Percentiles rank a stretch among this genome's conserved stretches.
Evolutionary conservation across 1,284 basidiomycete species (phyloP).

Genomic region (Ceratobasidium theobromae): DNA sequence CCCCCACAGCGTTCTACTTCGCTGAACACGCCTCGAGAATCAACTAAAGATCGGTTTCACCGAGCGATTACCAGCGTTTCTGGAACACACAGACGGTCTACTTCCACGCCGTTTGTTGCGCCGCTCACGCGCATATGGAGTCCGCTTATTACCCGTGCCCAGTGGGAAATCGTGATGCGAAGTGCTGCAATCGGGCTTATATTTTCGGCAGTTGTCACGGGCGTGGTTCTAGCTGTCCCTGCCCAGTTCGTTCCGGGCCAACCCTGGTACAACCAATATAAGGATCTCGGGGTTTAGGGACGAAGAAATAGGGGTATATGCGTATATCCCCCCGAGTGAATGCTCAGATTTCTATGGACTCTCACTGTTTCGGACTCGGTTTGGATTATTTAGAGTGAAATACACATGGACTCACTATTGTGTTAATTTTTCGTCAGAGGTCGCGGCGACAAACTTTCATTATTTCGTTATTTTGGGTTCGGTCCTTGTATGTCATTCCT

Average conservation of each 20-base stretch:
- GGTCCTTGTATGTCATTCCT: too few relatives aligned
- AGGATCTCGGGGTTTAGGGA: neutral
- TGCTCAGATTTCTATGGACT: too few relatives aligned
- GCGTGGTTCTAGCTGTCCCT: constrained; percentile 31
- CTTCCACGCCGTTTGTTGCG: constrained; percentile 13
- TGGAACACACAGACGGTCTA: neutral
- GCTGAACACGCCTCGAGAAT: neutral
- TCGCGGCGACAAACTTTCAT: too few relatives aligned
- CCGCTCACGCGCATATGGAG: constrained; percentile 68
- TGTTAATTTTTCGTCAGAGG: too few relatives aligned
- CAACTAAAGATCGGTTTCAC: neutral
- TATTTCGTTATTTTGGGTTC: too few relatives aligned
- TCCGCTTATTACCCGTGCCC: constrained; percentile 66
- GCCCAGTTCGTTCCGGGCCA: neutral
- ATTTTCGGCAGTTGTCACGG: constrained; percentile 37
- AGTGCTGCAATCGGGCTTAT: constrained; percentile 46
- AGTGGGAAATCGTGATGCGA: constrained; percentile 69
- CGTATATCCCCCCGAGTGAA: too few relatives aligned
- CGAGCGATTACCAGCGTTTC: neutral
- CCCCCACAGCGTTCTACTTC: constrained; percentile 21
- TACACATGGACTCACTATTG: too few relatives aligned
- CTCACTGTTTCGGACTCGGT: too few relatives aligned
- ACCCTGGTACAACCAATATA: constrained; percentile 9
- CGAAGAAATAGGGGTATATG: too few relatives aligned
- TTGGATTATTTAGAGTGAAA: too few relatives aligned